Evolutionary conservation across 129 eudicot species (phyloP).

Genomic region (Rutidosis leptorrhynchoides): DNA sequence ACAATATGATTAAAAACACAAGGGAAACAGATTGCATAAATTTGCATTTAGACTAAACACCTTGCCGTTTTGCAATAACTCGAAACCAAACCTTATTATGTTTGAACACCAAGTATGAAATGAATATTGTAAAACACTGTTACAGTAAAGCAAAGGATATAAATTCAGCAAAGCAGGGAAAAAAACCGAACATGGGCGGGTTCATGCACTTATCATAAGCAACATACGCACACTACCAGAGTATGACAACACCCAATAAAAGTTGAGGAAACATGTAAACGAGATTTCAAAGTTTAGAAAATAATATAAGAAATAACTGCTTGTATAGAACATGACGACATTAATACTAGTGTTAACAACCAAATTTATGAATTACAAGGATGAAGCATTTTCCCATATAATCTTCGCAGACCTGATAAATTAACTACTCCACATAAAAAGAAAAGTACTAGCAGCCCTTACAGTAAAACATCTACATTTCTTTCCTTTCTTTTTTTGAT

Average conservation of each 20-base stretch:
- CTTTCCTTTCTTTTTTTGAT: constrained; percentile 4
- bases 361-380: constrained; percentile 28
- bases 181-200: not conserved
- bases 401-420: not conserved
- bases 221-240: not conserved
- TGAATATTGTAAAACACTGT: no score
- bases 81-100: not conserved
- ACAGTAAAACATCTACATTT: constrained; percentile 13
- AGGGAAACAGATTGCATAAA: no score
- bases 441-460: not conserved
- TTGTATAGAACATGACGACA: constrained; percentile 24
- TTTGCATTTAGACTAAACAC: no score
- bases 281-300: not conserved
- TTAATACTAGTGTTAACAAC: constrained; percentile 25
- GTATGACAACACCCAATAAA: not conserved
- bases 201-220: not conserved
- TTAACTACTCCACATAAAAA: no score
- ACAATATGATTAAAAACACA: no score
- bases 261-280: not conserved
- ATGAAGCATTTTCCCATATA: constrained; percentile 23
- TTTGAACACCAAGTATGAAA: not conserved
- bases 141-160: not conserved
- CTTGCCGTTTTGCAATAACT: not conserved
- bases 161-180: not conserved
- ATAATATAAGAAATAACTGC: not conserved